These are phyloP conservation scores for Colletotrichum gigasporum DNA, from an alignment of 2,329 filamentous ascomycete species.

Conservation along the genomic window DNA sequence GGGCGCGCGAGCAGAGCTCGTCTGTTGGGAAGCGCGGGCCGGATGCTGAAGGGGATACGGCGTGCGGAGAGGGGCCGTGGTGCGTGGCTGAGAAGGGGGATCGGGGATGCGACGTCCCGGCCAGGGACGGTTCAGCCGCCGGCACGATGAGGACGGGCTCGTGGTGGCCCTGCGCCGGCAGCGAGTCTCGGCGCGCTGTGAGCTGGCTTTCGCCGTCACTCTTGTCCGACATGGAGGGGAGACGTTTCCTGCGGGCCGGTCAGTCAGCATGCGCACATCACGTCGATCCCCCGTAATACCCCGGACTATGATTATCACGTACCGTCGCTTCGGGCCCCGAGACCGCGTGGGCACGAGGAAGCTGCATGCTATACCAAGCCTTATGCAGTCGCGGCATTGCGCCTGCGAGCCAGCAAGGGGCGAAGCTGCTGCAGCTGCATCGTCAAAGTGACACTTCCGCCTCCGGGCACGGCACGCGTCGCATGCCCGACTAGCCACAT, in stretches of 20 bases:
- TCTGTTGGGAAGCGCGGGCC: constrained; percentile 34
- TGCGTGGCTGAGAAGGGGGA: background rate
- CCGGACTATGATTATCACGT: background rate
- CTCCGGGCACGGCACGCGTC: constrained; percentile 37
- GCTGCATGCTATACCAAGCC: constrained; percentile 35
- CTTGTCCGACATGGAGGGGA: constrained; percentile 17
- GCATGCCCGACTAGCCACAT: constrained; percentile 35
- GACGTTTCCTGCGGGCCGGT: constrained; percentile 16
- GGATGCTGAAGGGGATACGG: background rate
- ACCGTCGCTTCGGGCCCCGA: constrained; percentile 37
- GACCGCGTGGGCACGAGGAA: constrained; percentile 37
- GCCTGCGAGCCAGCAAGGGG: background rate
- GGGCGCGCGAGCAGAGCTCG: constrained; percentile 36
- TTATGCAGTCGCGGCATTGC: constrained; percentile 33
- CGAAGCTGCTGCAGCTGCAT: background rate
- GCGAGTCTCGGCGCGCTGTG: background rate
- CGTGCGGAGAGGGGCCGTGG: constrained; percentile 1
- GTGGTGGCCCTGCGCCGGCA: background rate
- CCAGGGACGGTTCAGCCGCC: background rate
- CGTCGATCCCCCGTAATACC: background rate
- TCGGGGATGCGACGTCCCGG: background rate
- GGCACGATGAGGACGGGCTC: constrained; percentile 9
- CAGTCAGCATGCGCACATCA: background rate
- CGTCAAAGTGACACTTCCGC: constrained; percentile 35
- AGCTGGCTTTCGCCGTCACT: background rate